These are phyloP conservation scores for Pseudogymnoascus verrucosus DNA, from an alignment of 2,329 filamentous ascomycete species.

Conservation along the genomic window DNA sequence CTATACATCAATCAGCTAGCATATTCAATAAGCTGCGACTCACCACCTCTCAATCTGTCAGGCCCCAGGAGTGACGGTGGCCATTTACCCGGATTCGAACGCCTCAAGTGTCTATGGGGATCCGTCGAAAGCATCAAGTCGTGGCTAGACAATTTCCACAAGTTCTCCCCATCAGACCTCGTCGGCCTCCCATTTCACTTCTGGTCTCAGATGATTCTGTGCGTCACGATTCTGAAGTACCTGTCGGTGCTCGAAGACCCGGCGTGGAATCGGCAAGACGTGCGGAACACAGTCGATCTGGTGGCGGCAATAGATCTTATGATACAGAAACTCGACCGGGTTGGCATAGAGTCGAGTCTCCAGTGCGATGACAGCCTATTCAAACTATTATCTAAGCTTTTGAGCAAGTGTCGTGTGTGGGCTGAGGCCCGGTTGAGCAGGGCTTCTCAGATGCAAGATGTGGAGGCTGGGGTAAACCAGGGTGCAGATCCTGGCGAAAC, in stretches of 20 bases:
- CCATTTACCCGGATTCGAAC: slow-evolving; percentile 24
- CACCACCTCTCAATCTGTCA: slow-evolving; percentile 12
- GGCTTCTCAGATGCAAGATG: not conserved
- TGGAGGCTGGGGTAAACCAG: not conserved
- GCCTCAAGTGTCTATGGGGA: slow-evolving; percentile 29
- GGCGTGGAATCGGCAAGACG: slow-evolving; percentile 31
- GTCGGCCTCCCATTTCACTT: slow-evolving; percentile 30
- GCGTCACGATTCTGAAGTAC: slow-evolving; percentile 30
- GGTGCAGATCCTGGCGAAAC: slow-evolving; percentile 19
- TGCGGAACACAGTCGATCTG: slow-evolving; percentile 28
- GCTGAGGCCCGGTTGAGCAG: not conserved
- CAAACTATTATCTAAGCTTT: slow-evolving; percentile 22
- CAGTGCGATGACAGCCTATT: slow-evolving; percentile 26
- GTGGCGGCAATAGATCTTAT: slow-evolving; percentile 27
- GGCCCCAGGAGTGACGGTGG: slow-evolving; percentile 16
- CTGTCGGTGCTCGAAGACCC: slow-evolving; percentile 31
- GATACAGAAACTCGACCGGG: slow-evolving; percentile 23
- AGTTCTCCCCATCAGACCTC: slow-evolving; percentile 21
- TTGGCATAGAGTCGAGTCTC: slow-evolving; percentile 24
- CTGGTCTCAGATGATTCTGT: slow-evolving; percentile 32
- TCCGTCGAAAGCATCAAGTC: slow-evolving; percentile 29
- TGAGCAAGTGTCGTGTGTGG: slow-evolving; percentile 15
- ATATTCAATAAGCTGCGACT: slow-evolving; percentile 21
- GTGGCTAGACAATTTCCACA: slow-evolving; percentile 29
- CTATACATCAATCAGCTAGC: slow-evolving; percentile 21